Evolutionary conservation across 2,329 filamentous ascomycete species (phyloP).

Genomic region (Pseudogymnoascus sp.): DNA sequence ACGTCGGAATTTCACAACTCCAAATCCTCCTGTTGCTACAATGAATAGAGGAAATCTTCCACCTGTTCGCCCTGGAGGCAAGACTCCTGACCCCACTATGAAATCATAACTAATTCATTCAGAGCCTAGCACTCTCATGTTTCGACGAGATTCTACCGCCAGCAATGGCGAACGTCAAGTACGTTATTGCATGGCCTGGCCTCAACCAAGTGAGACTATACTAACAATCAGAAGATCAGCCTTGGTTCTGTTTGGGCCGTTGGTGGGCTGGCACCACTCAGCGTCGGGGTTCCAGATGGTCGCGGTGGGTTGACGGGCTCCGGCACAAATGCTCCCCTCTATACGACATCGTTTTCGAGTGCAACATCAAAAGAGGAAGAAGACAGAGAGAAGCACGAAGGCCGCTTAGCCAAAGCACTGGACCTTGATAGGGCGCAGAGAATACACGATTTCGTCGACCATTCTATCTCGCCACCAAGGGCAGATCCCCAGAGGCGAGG

Average conservation of each 20-base stretch:
- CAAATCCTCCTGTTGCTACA: slow-evolving; percentile 11
- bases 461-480: slow-evolving; percentile 20
- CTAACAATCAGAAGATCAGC: slow-evolving; percentile 43
- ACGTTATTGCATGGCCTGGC: slow-evolving; percentile 11
- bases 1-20: slow-evolving; percentile 22
- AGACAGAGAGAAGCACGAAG: slow-evolving; percentile 60
- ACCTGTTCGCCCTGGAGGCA: slow-evolving; percentile 16
- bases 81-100: background rate
- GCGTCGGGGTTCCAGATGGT: slow-evolving; percentile 50
- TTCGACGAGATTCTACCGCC: slow-evolving; percentile 22
- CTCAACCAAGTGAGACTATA: background rate
- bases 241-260: slow-evolving; percentile 67
- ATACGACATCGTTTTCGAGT: slow-evolving; percentile 41
- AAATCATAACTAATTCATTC: slow-evolving; percentile 10
- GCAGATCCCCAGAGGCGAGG: slow-evolving; percentile 23
- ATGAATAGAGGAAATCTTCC: background rate
- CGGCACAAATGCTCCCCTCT: slow-evolving; percentile 63
- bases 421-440: slow-evolving; percentile 63
- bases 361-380: slow-evolving; percentile 40
- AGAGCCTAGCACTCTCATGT: slow-evolving; percentile 25
- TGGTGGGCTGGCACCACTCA: slow-evolving; percentile 55
- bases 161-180: slow-evolving; percentile 24
- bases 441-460: slow-evolving; percentile 46
- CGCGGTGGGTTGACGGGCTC: slow-evolving; percentile 56
- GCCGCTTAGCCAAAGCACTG: slow-evolving; percentile 69